Evolutionary conservation across 345 rosid genomes (phyloP).

Genomic region (Camelina laxa): DNA sequence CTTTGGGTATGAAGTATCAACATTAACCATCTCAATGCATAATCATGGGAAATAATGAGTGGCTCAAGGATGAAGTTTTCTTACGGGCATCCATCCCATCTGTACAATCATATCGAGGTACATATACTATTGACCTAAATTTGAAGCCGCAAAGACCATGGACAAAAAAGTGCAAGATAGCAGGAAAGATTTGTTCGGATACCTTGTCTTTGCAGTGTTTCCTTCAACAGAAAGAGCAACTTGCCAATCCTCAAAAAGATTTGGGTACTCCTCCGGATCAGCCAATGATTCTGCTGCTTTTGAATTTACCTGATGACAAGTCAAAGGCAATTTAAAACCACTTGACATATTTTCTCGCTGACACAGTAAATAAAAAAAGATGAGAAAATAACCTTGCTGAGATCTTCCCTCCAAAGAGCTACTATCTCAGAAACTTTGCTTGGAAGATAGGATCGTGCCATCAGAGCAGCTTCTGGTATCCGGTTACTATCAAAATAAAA

Average conservation of each 20-base stretch:
- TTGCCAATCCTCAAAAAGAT: slow-evolving; percentile 98
- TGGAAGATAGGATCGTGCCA: slow-evolving; percentile 98
- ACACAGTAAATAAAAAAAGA: slow-evolving; percentile 4
- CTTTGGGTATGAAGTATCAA: slow-evolving; percentile 21
- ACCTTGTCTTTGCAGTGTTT: slow-evolving; percentile 77
- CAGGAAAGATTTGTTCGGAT: slow-evolving; percentile 73
- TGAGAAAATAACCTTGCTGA: slow-evolving; percentile 64
- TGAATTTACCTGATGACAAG: slow-evolving; percentile 71
- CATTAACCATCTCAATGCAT: neutral
- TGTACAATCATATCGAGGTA: neutral
- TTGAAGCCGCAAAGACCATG: slow-evolving; percentile 27
- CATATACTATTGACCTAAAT: slow-evolving; percentile 42
- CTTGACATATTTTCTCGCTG: neutral
- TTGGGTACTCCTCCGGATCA: slow-evolving; percentile 95
- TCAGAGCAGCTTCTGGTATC: slow-evolving; percentile 99
- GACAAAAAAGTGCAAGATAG: slow-evolving; percentile 56
- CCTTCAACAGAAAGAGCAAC: slow-evolving; percentile 86
- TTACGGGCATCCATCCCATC: neutral
- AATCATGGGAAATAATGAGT: slow-evolving; percentile 15
- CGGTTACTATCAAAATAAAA: slow-evolving; percentile 71
- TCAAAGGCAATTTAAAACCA: slow-evolving; percentile 20
- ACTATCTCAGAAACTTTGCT: slow-evolving; percentile 97
- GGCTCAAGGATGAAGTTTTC: neutral
- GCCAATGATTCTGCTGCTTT: slow-evolving; percentile 99
- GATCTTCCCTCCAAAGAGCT: slow-evolving; percentile 94